Percentiles rank a stretch among this genome's conserved stretches.
phyloP scores from a whole-genome alignment of 2,329 filamentous ascomycete genomes.

The Diatrype stigma region DNA sequence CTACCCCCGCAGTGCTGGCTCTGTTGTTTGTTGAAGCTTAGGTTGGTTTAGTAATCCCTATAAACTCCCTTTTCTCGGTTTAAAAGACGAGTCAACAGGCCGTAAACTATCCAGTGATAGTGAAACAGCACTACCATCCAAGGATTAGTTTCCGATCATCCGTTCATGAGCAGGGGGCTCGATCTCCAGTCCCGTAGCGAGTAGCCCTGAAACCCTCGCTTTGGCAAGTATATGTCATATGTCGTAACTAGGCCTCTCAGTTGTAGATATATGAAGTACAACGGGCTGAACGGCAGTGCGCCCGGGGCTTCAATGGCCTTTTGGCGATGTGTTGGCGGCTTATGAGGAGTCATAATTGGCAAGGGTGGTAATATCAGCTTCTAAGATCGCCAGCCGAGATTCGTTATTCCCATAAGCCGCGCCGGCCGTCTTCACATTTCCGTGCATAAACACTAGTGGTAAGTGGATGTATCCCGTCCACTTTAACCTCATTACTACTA shows the following conservation, averaged over 20 bases:
- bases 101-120: too few species aligned
- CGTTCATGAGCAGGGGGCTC: too few species aligned
- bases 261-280: neutral
- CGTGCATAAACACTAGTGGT: conserved; percentile 16
- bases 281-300: neutral
- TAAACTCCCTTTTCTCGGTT: neutral
- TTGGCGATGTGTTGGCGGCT: neutral
- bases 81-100: neutral
- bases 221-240: too few species aligned
- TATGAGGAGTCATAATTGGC: neutral
- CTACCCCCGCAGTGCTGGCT: neutral
- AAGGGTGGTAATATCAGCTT: conserved; percentile 14
- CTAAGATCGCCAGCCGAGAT: conserved; percentile 15
- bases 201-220: too few species aligned
- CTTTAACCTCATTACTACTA: conserved; percentile 13
- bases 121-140: too few species aligned
- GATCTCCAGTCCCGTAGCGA: too few species aligned
- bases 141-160: too few species aligned
- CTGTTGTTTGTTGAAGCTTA: neutral
- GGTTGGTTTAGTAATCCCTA: neutral
- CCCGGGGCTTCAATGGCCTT: neutral
- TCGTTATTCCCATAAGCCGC: conserved; percentile 14
- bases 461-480: conserved; percentile 14
- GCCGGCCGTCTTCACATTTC: conserved; percentile 6
- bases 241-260: neutral